Base-by-base conservation (phyloP, 139 green algal genomes). In the Chloropicon primus region DNA sequence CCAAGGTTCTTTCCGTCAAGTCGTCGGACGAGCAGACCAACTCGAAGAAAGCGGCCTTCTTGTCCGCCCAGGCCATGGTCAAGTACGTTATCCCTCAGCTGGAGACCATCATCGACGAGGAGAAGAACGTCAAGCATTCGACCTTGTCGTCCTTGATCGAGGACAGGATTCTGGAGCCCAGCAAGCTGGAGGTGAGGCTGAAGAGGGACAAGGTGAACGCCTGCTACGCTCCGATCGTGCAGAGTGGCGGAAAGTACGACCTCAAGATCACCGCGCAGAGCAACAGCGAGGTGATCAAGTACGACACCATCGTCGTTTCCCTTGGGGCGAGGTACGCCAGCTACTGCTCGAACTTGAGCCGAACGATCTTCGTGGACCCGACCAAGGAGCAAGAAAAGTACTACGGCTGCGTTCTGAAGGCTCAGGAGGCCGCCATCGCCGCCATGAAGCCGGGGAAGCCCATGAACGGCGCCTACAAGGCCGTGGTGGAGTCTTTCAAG, bases 171-270 rank as follows among this genome's bases (percentile, higher is more conserved):
- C 79, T 73, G 1, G 82, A 96, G 26, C 92, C 92, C 27, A 86
- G 23, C 81, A 81, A 80, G 72, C 75, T 90, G 10, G 83, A 85
- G 74, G 78, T 96, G 27, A 96, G 93, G 85, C 88, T 96, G 0
- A 87, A 86, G 62, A 28, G 82, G 0, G 94, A 97, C 5, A 90
- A 92, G 24, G 86, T 94, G 22, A 95, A 99, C 83, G 90, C 97
- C 26, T 94, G 93, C 27, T 99, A 98, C 85, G 88, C 88, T 0
- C 94, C 96, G 24, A 86, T 97, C 53, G 88, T 98, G 71, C 93
- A 97, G 83, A 90, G 80, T 25, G 89, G 93, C 1, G 84, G 87
- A 17, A 72, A 79, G 23, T 82, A 84, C 29, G 91, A 97, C 80
- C 83, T 96, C 10, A 86, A 86, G 41, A 74, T 82, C 22, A 82